phyloP scores from a whole-genome alignment of 352 stramenopile species.

The Pythium grandisporangium region DNA sequence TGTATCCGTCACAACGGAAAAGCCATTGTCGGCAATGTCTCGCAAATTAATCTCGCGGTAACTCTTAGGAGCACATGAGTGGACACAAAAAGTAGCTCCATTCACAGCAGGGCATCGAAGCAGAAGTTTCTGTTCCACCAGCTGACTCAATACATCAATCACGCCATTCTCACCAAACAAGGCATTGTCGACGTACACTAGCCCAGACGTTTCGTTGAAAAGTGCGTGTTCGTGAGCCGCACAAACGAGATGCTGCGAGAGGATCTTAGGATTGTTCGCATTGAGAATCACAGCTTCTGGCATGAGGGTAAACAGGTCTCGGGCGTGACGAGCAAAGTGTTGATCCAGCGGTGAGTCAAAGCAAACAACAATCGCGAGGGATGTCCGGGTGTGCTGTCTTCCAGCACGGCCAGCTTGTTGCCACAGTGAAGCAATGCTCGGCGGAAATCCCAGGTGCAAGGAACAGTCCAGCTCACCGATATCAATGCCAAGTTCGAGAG shows the following conservation, averaged over 20 bases:
- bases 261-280: slow-evolving; percentile 73
- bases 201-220: slow-evolving; percentile 48
- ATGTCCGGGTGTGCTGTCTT: slow-evolving; percentile 64
- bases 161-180: slow-evolving; percentile 27
- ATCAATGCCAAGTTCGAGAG: slow-evolving; percentile 97
- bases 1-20: slow-evolving; percentile 48
- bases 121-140: slow-evolving; percentile 9
- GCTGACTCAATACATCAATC: not conserved
- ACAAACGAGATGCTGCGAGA: slow-evolving; percentile 92
- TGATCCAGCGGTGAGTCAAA: slow-evolving; percentile 95
- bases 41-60: slow-evolving; percentile 48
- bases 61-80: slow-evolving; percentile 55
- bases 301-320: slow-evolving; percentile 55
- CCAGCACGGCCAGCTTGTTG: slow-evolving; percentile 96
- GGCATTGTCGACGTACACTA: slow-evolving; percentile 51
- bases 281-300: slow-evolving; percentile 83
- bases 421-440: slow-evolving; percentile 90
- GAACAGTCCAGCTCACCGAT: slow-evolving; percentile 92
- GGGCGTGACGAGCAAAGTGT: slow-evolving; percentile 62
- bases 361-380: slow-evolving; percentile 91
- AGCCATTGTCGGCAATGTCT: slow-evolving; percentile 57
- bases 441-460: slow-evolving; percentile 93
- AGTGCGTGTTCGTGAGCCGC: slow-evolving; percentile 90
- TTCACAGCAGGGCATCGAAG: not conserved
- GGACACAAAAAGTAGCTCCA: slow-evolving; percentile 37